Evolutionary conservation across 2,329 filamentous ascomycete species (phyloP), one percentile per base, ranked within the genome.

Genomic region (Diplodia seriata): DNA sequence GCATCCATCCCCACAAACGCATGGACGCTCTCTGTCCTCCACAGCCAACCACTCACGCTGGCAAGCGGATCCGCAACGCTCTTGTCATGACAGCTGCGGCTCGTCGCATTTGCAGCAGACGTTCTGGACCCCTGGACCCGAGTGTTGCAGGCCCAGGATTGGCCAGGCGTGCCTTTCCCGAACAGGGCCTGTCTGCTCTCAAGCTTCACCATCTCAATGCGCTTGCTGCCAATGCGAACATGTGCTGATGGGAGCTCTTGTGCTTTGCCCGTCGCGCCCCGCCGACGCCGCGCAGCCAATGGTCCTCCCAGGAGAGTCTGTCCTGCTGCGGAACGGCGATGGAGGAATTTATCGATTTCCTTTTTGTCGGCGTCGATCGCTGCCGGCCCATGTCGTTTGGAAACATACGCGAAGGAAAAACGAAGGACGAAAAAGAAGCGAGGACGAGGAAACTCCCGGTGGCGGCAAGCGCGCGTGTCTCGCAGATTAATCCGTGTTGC

Each of bases 31-130:
- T 47, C 43, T 47, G 20, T 47, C 7, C 43, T 11, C 43, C 12
- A 47, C n/a, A 20, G 14, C 43, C 43, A 47, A 47, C 18, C 43
- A 47, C n/a, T 11, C 43, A n/a, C 9, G 43, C 43, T 20, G 8
- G n/a, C 43, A 47, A 1, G 43, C 43, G 43, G 43, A 47, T 4
- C 43, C 43, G 43, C 43, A 47, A 20, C 18, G 43, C 43, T n/a
- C 43, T 47, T 47, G 43, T n/a, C n/a, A 47, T 47, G 43, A 47
- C 43, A 47, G 43, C 43, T 47, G 43, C 43, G 18, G 43, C 43
- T 20, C 43, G 43, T n/a, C n/a, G 43, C 43, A 20, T 47, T 47
- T 9, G 40, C 40, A n/a, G 40, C 40, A 47, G 40, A 47, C n/a
- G 43, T 47, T 47, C 43, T 47, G 43, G 43, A 8, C 43, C 40